Evolutionary conservation across 164 flowering plant species (phyloP), one percentile per base, ranked within the genome.

Genomic region (Vitis cinerea): DNA sequence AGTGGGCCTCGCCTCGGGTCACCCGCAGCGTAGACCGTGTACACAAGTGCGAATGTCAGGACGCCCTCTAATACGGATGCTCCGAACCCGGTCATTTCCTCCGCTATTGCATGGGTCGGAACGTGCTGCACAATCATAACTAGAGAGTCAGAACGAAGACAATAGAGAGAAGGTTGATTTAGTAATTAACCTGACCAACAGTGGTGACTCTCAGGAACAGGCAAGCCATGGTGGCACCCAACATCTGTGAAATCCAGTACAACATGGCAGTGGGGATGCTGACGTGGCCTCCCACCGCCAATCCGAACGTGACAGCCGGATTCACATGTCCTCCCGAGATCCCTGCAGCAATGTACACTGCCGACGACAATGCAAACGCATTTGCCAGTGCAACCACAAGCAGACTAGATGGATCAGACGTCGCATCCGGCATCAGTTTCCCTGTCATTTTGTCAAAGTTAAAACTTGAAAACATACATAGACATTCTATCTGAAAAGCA

Each of bases 61-160:
- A 85, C 75, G 1, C 91, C 87, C 68, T 94, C 98, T 10, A 94
- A 15, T 1, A 88, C 51, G 1, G 91, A 82, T 5, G 86, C 96
- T n/a, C 96, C 97, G 44, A 92, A 88, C 0, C 97, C 97, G 0
- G 97, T 89, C 95, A 92, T 89, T 69, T 92, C 92, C 2, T 53
- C 73, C 0, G 86, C 82, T 8, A 92, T 85, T 19, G 76, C 71
- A 65, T 79, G 83, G 0, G 79, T 73, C 4, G 93, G 90, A n/a
- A 92, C 74, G 3, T 72, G 80, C 96, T 90, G 80, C 68, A 71
- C 61, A 30, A 59, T 16, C 44, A 51, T 27, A 49, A 17, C 9
- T 37, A 37, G 6, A 31, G 6, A 3, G 44, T 37, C 44, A 37
- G 4, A 37, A 37, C 44, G 4, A 37, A 6, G 7, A 37, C 4